phyloP scores from a whole-genome alignment of 2,329 filamentous ascomycete genomes.

The Trichophyton mentagrophytes region DNA sequence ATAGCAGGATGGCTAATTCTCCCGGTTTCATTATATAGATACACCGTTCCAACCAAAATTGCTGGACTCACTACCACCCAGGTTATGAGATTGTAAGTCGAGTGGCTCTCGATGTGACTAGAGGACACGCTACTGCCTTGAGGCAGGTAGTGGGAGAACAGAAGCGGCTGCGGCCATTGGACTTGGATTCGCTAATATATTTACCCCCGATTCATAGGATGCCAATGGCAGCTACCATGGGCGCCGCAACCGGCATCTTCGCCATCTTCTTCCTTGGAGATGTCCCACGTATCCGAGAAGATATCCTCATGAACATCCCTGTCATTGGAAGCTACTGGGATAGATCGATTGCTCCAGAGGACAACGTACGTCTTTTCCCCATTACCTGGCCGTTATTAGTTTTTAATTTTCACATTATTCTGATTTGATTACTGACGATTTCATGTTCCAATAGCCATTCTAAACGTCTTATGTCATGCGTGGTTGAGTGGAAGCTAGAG shows the following conservation, averaged over 20 bases:
- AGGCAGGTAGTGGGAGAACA: background rate
- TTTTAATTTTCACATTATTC: background rate
- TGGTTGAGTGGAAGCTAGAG: background rate
- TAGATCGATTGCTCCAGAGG: constrained; percentile 47
- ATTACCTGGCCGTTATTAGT: background rate
- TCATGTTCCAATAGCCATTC: constrained; percentile 1
- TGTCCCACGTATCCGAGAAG: constrained; percentile 48
- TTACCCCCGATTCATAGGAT: constrained; percentile 22
- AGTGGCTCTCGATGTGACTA: background rate
- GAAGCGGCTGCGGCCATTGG: background rate
- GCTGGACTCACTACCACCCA: constrained; percentile 37
- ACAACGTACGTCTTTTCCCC: constrained; percentile 39
- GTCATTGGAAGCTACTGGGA: constrained; percentile 46
- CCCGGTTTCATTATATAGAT: constrained; percentile 27
- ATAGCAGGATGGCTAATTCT: background rate
- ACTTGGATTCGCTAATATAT: constrained; percentile 4
- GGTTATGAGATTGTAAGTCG: constrained; percentile 34
- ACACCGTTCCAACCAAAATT: constrained; percentile 37
- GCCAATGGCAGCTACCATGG: constrained; percentile 42
- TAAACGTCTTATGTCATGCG: background rate
- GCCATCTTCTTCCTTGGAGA: constrained; percentile 54
- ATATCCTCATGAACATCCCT: constrained; percentile 50
- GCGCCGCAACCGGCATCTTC: constrained; percentile 45
- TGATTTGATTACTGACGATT: background rate
- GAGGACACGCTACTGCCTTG: background rate